Conservation (phyloP, 768 basidiomycete genomes). For the Leccinum broughii region DNA sequence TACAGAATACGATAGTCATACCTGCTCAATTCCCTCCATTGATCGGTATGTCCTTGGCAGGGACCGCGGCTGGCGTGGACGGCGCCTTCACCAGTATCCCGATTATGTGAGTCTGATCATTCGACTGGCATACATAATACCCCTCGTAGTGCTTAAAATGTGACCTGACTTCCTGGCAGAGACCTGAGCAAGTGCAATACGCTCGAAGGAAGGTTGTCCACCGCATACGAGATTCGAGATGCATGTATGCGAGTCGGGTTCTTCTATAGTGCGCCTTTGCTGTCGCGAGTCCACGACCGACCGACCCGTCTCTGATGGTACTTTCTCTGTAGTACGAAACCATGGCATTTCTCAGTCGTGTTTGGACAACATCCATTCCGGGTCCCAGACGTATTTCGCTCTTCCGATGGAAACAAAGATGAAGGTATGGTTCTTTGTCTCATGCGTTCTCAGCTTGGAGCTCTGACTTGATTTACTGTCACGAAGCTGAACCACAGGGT, state of each 20-base stretch:
- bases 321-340: constrained; percentile 58
- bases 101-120: constrained; percentile 25
- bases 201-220: constrained; percentile 35
- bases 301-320: not conserved
- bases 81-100: constrained; percentile 27
- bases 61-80: constrained; percentile 17
- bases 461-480: not conserved
- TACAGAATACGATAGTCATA: no score
- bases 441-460: not conserved
- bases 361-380: constrained; percentile 46
- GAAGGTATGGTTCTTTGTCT: constrained; percentile 44
- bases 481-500: constrained; percentile 66
- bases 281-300: not conserved
- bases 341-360: constrained; percentile 65
- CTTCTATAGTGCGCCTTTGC: constrained; percentile 61
- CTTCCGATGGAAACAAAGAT: constrained; percentile 64
- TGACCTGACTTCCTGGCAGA: constrained; percentile 7
- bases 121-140: not conserved
- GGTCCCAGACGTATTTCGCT: constrained; percentile 62
- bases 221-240: constrained; percentile 63
- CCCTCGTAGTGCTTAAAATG: not conserved
- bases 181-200: constrained; percentile 22
- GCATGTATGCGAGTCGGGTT: constrained; percentile 85
- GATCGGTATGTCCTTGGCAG: constrained; percentile 25
- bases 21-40: not conserved